Conservation (phyloP, 805 yeast species). For the Huiozyma naganishii region DNA sequence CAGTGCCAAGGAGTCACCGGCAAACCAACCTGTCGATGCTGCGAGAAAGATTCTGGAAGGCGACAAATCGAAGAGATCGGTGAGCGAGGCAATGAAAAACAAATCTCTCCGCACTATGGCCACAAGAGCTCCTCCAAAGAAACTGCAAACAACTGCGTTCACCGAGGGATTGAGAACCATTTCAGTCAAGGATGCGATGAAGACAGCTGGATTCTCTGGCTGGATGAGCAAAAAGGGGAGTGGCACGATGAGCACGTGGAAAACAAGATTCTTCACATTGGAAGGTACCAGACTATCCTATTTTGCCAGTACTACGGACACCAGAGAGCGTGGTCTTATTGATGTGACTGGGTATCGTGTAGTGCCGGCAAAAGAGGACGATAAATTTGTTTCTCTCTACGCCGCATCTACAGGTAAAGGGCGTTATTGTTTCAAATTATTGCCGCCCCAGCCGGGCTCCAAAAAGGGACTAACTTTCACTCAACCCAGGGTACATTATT, state of each 20-base stretch:
- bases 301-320: slow-evolving; percentile 67
- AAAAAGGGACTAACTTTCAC: slow-evolving; percentile 92
- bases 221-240: slow-evolving; percentile 95
- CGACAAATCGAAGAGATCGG: slow-evolving; percentile 31
- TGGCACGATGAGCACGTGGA: slow-evolving; percentile 82
- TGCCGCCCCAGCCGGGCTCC: slow-evolving; percentile 97
- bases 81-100: slow-evolving; percentile 39
- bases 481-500: slow-evolving; percentile 89
- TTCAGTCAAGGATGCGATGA: slow-evolving; percentile 68
- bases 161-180: slow-evolving; percentile 77
- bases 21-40: slow-evolving; percentile 8
- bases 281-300: slow-evolving; percentile 92
- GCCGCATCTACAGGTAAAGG: slow-evolving; percentile 94
- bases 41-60: slow-evolving; percentile 8
- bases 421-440: slow-evolving; percentile 79
- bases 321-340: slow-evolving; percentile 80
- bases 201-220: slow-evolving; percentile 69
- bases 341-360: slow-evolving; percentile 94
- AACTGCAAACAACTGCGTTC: slow-evolving; percentile 66
- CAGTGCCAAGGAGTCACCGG: slow-evolving; percentile 35
- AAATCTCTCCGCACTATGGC: slow-evolving; percentile 46
- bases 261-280: slow-evolving; percentile 68
- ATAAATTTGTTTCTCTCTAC: slow-evolving; percentile 71
- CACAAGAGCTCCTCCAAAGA: slow-evolving; percentile 36
- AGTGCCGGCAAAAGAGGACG: slow-evolving; percentile 72